Percentiles rank a stretch among this genome's conserved stretches.
phyloP scores from a whole-genome alignment of 805 yeast species.

The Metschnikowia henanensis region DNA sequence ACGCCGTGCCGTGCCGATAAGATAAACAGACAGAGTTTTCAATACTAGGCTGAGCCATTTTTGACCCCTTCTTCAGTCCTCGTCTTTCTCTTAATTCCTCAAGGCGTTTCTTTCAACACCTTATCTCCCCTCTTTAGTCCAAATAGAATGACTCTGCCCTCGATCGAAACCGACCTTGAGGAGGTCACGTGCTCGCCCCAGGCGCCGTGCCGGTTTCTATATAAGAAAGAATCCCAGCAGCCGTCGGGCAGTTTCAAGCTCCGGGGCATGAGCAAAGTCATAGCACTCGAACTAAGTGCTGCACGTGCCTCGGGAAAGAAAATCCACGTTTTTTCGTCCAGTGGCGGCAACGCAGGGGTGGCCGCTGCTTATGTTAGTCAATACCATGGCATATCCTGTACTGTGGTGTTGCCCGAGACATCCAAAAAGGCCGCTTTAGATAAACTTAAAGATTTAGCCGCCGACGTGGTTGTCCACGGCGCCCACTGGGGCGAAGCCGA shows the following conservation, averaged over 20 bases:
- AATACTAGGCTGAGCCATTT: too few species aligned
- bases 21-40: too few species aligned
- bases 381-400: conserved; percentile 41
- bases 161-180: conserved; percentile 36
- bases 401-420: conserved; percentile 59
- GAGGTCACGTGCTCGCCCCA: conserved; percentile 32
- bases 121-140: neutral
- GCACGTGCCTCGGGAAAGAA: conserved; percentile 23
- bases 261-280: conserved; percentile 52
- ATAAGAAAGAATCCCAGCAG: conserved; percentile 52
- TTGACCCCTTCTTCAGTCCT: neutral
- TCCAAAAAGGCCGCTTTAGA: conserved; percentile 45
- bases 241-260: conserved; percentile 60
- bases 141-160: conserved; percentile 19
- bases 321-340: conserved; percentile 46
- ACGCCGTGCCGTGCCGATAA: too few species aligned
- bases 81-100: neutral
- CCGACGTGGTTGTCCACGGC: conserved; percentile 49
- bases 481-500: conserved; percentile 53
- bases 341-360: conserved; percentile 59
- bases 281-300: conserved; percentile 30
- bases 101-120: neutral
- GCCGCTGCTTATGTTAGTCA: conserved; percentile 52
- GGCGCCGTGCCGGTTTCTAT: conserved; percentile 39
- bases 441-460: conserved; percentile 48